A percentile compares a stretch with the other conserved stretches of the same genome.
Evolutionary conservation across 768 basidiomycete genomes (phyloP).

Genomic region (Mycena epipterygia): DNA sequence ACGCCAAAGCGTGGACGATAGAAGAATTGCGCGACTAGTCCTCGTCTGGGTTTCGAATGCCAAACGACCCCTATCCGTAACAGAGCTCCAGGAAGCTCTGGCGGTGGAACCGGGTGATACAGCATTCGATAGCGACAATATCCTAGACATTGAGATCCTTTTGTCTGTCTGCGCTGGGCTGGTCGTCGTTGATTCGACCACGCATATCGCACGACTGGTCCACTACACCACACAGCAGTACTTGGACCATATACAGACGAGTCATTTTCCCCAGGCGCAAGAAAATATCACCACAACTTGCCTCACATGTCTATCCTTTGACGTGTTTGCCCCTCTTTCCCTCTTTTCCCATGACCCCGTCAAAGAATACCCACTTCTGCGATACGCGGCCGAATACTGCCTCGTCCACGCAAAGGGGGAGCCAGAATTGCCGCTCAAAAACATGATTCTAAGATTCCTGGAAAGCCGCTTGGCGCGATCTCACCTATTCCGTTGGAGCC

Average conservation of each 20-base stretch:
- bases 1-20: not conserved
- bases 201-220: not conserved
- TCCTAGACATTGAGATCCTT: not conserved
- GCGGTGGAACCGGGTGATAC: not conserved
- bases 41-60: constrained; percentile 4
- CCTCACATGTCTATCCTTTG: not conserved
- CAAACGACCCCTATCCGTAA: not conserved
- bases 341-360: not conserved
- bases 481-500: not conserved
- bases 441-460: not conserved
- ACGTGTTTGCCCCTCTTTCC: not conserved
- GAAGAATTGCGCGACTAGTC: not conserved
- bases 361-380: not conserved
- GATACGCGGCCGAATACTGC: not conserved
- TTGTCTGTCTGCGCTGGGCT: not conserved
- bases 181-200: not conserved
- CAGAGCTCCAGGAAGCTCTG: not conserved
- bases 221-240: constrained; percentile 9
- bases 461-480: not conserved
- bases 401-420: not conserved
- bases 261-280: not conserved
- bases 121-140: not conserved
- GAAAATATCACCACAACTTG: not conserved
- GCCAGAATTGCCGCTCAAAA: not conserved
- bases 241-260: not conserved